Evolutionary conservation across 305 asterid species (phyloP).

Genomic region (Plantago lanceolata): DNA sequence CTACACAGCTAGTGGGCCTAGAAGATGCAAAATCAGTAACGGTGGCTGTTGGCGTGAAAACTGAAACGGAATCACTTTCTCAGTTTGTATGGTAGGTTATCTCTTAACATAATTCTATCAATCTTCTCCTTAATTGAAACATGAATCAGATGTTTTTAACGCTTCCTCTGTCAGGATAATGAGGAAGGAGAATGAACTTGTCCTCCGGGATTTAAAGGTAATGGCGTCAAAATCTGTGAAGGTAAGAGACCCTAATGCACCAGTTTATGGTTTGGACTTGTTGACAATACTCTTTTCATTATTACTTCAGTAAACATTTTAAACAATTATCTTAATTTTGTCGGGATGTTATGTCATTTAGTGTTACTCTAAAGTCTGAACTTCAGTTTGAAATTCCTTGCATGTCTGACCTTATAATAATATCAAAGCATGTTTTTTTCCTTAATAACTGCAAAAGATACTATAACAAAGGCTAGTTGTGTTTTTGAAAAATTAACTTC

Average conservation of each 20-base stretch:
- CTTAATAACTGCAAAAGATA: neutral
- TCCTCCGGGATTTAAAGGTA: conserved; percentile 48
- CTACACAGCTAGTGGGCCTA: conserved; percentile 87
- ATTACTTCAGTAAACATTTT: no score
- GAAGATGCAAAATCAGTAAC: conserved; percentile 75
- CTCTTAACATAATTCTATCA: conserved; percentile 14
- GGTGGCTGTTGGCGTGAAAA: conserved; percentile 97
- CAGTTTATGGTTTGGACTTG: neutral
- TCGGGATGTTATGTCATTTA: neutral
- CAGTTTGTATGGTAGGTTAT: conserved; percentile 77
- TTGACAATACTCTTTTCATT: no score
- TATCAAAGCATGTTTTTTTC: neutral
- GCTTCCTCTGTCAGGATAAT: conserved; percentile 32
- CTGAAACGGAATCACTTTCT: conserved; percentile 54
- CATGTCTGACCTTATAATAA: neutral
- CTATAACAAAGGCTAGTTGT: neutral
- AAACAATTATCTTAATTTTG: no score
- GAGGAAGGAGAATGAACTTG: conserved; percentile 46
- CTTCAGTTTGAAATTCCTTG: neutral
- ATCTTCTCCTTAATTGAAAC: conserved; percentile 16
- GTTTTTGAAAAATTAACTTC: neutral
- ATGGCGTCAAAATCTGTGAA: conserved; percentile 43
- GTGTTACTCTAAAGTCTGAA: neutral
- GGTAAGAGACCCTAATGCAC: conserved; percentile 29
- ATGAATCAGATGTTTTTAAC: conserved; percentile 9